Conservation (phyloP, 2,329 filamentous ascomycete genomes). For the Curvularia hawaiiensis region DNA sequence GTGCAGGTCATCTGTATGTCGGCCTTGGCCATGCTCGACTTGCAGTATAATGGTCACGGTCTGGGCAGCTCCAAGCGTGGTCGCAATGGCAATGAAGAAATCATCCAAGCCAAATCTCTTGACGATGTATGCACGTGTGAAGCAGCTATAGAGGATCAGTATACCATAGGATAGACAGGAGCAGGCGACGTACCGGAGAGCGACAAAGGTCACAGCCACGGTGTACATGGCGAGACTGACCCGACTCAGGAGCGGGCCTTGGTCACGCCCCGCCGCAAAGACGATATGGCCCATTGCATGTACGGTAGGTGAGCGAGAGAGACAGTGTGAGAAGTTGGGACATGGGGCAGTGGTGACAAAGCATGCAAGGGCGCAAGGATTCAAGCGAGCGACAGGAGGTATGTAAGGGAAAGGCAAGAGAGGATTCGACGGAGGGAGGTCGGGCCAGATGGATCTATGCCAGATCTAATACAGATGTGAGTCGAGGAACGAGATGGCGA, state of each 20-base stretch:
- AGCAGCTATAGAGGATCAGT: conserved; percentile 23
- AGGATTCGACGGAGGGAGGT: conserved; percentile 1
- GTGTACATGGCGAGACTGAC: conserved; percentile 30
- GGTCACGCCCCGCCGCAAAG: conserved; percentile 18
- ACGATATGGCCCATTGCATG: conserved; percentile 29
- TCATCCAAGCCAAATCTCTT: conserved; percentile 36
- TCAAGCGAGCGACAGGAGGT: conserved; percentile 2
- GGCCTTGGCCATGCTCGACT: conserved; percentile 32
- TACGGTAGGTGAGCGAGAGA: conserved; percentile 8
- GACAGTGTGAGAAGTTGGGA: conserved; percentile 14
- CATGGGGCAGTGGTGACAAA: conserved; percentile 16
- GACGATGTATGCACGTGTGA: conserved; percentile 32
- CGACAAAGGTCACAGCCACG: conserved; percentile 29
- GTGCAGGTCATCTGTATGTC: conserved; percentile 24
- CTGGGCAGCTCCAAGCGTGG: conserved; percentile 32
- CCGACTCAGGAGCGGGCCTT: conserved; percentile 30
- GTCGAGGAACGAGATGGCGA: conserved; percentile 4
- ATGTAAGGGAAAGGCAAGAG: conserved; percentile 2
- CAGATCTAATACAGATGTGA: conserved; percentile 14
- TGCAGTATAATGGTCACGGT: conserved; percentile 33
- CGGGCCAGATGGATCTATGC: conserved; percentile 7
- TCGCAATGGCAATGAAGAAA: conserved; percentile 32
- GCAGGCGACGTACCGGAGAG: conserved; percentile 22
- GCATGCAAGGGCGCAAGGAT: conserved; percentile 3
- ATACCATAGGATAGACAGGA: neutral